Evolutionary conservation across 2,329 filamentous ascomycete genomes (phyloP).

Genomic region (Huntiella savannae): DNA sequence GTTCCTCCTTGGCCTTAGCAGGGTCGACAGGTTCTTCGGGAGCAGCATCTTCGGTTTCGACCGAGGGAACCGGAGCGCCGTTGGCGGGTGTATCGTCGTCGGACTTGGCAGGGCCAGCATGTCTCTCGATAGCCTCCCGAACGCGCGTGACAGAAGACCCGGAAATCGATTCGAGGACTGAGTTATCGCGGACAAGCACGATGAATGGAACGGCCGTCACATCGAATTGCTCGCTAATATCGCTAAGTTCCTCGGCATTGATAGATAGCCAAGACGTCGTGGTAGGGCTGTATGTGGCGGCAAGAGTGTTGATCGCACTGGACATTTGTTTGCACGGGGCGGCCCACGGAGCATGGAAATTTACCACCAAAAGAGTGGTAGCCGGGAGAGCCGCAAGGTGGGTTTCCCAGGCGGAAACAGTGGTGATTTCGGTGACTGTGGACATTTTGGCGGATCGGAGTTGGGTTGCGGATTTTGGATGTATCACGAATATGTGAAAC

Average conservation of each 20-base stretch:
- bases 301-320: constrained; percentile 67
- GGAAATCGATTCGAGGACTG: constrained; percentile 67
- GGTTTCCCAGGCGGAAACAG: constrained; percentile 52
- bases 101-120: constrained; percentile 29
- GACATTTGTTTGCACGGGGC: constrained; percentile 91
- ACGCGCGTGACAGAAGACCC: constrained; percentile 80
- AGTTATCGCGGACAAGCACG: constrained; percentile 56
- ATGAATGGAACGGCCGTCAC: constrained; percentile 89
- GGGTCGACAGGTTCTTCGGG: constrained; percentile 23
- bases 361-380: constrained; percentile 61
- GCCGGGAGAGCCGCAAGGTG: constrained; percentile 46
- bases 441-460: constrained; percentile 35
- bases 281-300: constrained; percentile 60
- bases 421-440: constrained; percentile 57
- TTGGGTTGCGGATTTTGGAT: neutral
- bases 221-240: constrained; percentile 81
- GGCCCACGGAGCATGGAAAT: constrained; percentile 94
- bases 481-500: neutral
- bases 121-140: constrained; percentile 64
- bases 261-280: constrained; percentile 70
- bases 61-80: constrained; percentile 20
- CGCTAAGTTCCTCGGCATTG: constrained; percentile 85
- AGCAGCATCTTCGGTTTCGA: constrained; percentile 13
- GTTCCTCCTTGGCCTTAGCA: constrained; percentile 56
- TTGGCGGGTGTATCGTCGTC: constrained; percentile 20